Evolutionary conservation across 1,284 basidiomycete genomes (phyloP).

Genomic region (Fomitopsis schrenkii): DNA sequence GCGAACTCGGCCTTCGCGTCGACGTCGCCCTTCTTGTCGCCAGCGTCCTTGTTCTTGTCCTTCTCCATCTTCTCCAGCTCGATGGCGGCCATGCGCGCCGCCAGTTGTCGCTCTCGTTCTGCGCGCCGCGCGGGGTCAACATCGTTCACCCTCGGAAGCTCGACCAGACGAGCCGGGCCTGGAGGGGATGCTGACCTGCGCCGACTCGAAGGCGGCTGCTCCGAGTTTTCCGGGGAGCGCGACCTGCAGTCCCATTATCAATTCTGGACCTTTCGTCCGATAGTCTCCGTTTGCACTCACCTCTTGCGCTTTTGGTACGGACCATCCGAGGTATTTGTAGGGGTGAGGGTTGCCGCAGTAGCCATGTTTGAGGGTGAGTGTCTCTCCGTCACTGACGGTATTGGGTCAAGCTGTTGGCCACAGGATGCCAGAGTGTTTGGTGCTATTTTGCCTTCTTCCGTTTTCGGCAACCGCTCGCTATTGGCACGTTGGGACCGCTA

Average conservation of each 20-base stretch:
- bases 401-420: neutral
- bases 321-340: constrained; percentile 31
- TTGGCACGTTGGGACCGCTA: too few species aligned
- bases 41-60: constrained; percentile 39
- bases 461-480: neutral
- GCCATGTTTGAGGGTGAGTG: constrained; percentile 38
- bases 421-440: neutral
- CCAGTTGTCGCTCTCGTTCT: constrained; percentile 76
- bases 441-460: neutral
- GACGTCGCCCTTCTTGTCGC: constrained; percentile 41
- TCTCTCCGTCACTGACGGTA: neutral
- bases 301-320: constrained; percentile 53
- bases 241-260: constrained; percentile 39
- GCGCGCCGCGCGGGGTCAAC: constrained; percentile 74
- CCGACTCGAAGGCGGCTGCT: constrained; percentile 56
- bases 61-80: constrained; percentile 64
- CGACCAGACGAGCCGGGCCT: constrained; percentile 31
- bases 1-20: constrained; percentile 80
- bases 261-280: neutral
- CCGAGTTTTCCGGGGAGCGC: constrained; percentile 39
- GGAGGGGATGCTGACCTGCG: constrained; percentile 60
- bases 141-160: constrained; percentile 62
- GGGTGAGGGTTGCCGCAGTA: constrained; percentile 36
- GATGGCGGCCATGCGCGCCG: constrained; percentile 66
- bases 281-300: constrained; percentile 26